Evolutionary conservation across 225 moss, liverwort and hornwort species (phyloP), one percentile per base, ranked within the genome.

Genomic region (Antitrichia curtipendula): DNA sequence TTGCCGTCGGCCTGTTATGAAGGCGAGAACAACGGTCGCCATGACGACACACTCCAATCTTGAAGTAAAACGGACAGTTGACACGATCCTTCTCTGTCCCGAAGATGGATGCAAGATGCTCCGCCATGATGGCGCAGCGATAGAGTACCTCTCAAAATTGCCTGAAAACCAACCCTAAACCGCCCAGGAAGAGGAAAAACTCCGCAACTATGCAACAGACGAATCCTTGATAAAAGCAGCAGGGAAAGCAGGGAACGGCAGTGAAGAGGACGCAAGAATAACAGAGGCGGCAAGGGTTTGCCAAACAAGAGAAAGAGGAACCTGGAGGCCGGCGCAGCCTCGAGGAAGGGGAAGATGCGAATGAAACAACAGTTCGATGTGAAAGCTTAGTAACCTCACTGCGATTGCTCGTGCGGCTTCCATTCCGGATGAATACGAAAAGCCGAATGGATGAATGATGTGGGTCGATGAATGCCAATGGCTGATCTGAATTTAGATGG

Each of bases 31-130:
- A 98, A 56, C 98, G 94, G 88, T 98, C 98, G 52, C 98, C 98
- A 89, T 98, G 98, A 61, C 98, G 94, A 74, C 98, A 98, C 7
- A 96, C 98, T 49, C 98, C 98, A 85, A 98, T 98, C 92, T 98
- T 98, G 87, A 98, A 98, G 88, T 98, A 98, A 83, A 98, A 98
- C 47, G 98, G 98, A 85, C 98, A 98, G 88, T 98, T 98, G 50
- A 98, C 98, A 73, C 98, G 93, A 85, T 98, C 98, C 89, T 98
- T 98, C 90, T 98, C 98, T 31, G 98, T 98, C 60, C 98, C 98
- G 73, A 98, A 98, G 62, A 98, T 98, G 43, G 98, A 98, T 12
- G 98, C 98, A 59, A 98, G 89, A 93, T 98, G 98, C 88, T 98
- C 98, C 89, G 98, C 98, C 98, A 98, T 98, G 60, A 75, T 65